Base-by-base conservation (phyloP, 306 rosid genomes). In the Dalbergia cochinchinensis region DNA sequence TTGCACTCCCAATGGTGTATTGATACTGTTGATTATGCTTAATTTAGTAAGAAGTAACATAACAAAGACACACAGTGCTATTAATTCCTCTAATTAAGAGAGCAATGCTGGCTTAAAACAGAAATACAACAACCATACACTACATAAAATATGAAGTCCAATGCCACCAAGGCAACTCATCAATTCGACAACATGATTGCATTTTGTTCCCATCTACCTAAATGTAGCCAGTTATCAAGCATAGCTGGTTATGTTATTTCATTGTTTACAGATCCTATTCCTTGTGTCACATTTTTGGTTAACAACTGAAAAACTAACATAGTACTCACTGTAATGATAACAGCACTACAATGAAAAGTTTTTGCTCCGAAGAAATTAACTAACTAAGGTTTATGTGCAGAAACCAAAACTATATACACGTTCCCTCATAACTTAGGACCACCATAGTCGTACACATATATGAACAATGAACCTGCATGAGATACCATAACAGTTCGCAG, bases 141-240 rank as follows among this genome's bases (percentile, higher is more conserved):
- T 63, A 48, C 20, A 50, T 31, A 11, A 18, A 76, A 54, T 60
- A 57, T 12, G 41, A 62, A 77, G 51, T 33, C 67, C 66, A 42
- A 35, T 39, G 63, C 15, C 50, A 45, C 59, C 33, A 51, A 26
- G 59, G 76, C 65, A 66, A 69, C 58, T 37, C 10, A 76, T 77
- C 4, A 45, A 59, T 19, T 72, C 77, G 65, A 66, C 26, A 66
- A 68, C 58, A 50, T 51, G 64, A 37, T 59, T 73, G 68, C 78
- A 67, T 39, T 61, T 20, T 20, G 41, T 18, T 16, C 44, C 7
- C 74, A 69, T 74, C 65, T 20, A 33, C 78, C 74, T 48, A 55
- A 18, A 42, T 14, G 59, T 20, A 78, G 42, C 54, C 77, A 61
- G 33, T 59, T 41, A 26, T 72, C 63, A 81, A 8, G 22, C 58